Evolutionary conservation across 2,329 filamentous ascomycete species (phyloP), one percentile per base, ranked within the genome.

Genomic region (Cordyceps javanica): DNA sequence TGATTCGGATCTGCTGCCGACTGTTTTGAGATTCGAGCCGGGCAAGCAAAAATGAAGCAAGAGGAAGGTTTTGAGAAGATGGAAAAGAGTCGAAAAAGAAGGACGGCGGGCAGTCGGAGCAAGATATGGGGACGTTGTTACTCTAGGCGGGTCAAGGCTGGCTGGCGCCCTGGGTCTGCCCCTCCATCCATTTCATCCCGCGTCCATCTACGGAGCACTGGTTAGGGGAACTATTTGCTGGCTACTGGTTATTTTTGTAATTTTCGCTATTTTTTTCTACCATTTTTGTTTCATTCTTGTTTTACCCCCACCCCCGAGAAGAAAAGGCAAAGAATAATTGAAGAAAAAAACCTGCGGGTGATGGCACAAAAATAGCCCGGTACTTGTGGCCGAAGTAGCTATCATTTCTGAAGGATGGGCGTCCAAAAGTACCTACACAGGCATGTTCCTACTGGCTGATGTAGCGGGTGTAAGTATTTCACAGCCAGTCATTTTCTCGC

Each of bases 41-140:
- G 55, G 28, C 32, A n/a, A 44, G 36, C 45, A 26, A 44, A 42
- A 14, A 54, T 11, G 38, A 23, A 36, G 7, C 10, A 30, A 38
- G 23, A 53, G 42, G 4, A 46, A 13, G 44, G 32, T 21, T 14
- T 21, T 14, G 53, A 48, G 48, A n/a, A 39, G 42, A 39, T 41
- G 34, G 14, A 50, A 42, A 16, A 44, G 36, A 44, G 46, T 36
- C 25, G 44, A 46, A 46, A 50, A 38, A 34, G 45, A 34, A 30
- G 54, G 44, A 57, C 45, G 46, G 55, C 46, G 55, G 36, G 45
- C 46, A 57, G 45, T 57, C 55, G 55, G 46, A 50, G 41, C 45
- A 50, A 50, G 36, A 44, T 50, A 46, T 45, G 55, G 46, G 45
- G 41, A 45, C 44, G 45, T n/a, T n/a, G n/a, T n/a, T 28, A 38